Conservation (phyloP, 495 filamentous ascomycete species). For the Alectoria sarmentosa region DNA sequence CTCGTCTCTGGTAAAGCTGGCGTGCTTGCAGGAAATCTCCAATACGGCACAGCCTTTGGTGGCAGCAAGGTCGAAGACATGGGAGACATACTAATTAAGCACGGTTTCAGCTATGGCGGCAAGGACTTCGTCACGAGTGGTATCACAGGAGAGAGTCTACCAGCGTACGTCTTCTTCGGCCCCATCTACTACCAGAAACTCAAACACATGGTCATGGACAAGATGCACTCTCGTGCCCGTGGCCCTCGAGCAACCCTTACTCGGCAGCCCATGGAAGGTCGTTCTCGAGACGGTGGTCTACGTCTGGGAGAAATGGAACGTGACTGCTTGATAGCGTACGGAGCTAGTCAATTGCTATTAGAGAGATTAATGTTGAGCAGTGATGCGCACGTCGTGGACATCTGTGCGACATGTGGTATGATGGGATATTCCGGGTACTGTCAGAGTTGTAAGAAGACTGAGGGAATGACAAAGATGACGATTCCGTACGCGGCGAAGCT, state of each 20-base stretch:
- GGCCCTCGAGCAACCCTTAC: slow-evolving; percentile 89
- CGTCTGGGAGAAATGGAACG: slow-evolving; percentile 98
- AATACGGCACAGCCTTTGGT: slow-evolving; percentile 93
- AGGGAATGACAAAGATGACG: slow-evolving; percentile 77
- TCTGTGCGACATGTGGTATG: slow-evolving; percentile 86
- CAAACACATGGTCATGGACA: slow-evolving; percentile 99
- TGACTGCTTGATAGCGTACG: slow-evolving; percentile 94
- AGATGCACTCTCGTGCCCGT: slow-evolving; percentile 93
- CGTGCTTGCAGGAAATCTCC: slow-evolving; percentile 68
- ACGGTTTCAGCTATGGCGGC: slow-evolving; percentile 91
- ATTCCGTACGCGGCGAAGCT: slow-evolving; percentile 99
- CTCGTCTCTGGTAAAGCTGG: slow-evolving; percentile 92
- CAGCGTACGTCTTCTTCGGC: slow-evolving; percentile 96
- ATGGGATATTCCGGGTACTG: slow-evolving; percentile 95
- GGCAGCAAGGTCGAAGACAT: slow-evolving; percentile 88
- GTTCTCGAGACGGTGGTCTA: slow-evolving; percentile 84
- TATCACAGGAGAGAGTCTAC: slow-evolving; percentile 88
- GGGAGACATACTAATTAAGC: slow-evolving; percentile 71
- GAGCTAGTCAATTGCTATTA: slow-evolving; percentile 82
- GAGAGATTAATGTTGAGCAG: slow-evolving; percentile 92
- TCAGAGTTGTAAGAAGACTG: slow-evolving; percentile 75
- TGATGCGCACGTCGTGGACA: slow-evolving; percentile 82
- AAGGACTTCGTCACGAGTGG: slow-evolving; percentile 95
- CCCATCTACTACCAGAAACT: slow-evolving; percentile 99
- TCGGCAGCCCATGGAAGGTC: slow-evolving; percentile 93